phyloP scores from a whole-genome alignment of 1,139 yeast species.

The Candida sanyaensis region DNA sequence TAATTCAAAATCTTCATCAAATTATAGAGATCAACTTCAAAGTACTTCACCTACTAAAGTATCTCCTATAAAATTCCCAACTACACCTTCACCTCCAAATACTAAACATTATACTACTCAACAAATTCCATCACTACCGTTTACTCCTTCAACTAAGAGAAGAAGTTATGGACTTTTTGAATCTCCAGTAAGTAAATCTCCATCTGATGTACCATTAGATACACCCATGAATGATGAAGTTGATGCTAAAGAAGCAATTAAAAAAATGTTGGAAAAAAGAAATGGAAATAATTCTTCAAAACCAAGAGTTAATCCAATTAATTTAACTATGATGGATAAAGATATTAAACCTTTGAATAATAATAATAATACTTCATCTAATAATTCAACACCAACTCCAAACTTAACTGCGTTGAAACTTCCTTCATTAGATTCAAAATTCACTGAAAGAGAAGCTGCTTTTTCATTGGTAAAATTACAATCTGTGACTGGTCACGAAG shows the following conservation, averaged over 20 bases:
- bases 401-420: not conserved
- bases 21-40: not conserved
- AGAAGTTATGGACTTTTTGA: constrained; percentile 30
- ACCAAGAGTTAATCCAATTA: not conserved
- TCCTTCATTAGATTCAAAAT: not conserved
- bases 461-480: constrained; percentile 4
- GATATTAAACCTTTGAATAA: not conserved
- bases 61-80: not conserved
- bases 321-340: not conserved
- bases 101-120: not conserved
- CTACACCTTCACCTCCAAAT: constrained; percentile 1
- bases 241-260: constrained; percentile 16
- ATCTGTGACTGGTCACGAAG: constrained; percentile 12
- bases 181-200: constrained; percentile 38
- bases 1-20: not conserved
- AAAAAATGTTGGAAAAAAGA: constrained; percentile 19
- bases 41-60: not conserved
- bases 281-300: not conserved
- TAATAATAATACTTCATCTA: not conserved
- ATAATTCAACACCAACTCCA: not conserved
- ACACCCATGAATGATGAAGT: constrained; percentile 37
- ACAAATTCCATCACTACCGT: constrained; percentile 25
- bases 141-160: constrained; percentile 43
- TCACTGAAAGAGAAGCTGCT: constrained; percentile 14
- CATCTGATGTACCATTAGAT: constrained; percentile 30